Conservation (phyloP, 2,329 filamentous ascomycete species). For the Trichoderma koningii region DNA sequence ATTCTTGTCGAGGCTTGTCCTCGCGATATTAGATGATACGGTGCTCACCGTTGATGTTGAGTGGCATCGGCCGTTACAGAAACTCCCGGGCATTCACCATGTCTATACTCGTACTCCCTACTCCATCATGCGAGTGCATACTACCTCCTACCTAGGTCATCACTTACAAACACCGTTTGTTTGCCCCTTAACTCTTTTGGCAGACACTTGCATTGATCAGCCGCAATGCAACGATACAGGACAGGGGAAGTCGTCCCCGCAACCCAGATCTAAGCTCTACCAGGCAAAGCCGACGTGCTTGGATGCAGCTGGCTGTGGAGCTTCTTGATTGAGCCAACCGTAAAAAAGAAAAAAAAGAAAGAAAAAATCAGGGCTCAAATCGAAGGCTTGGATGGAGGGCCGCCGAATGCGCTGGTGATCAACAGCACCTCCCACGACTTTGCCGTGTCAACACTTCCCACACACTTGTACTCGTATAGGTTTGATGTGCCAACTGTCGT, state of each 20-base stretch:
- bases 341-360: too few relatives aligned
- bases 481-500: too few relatives aligned
- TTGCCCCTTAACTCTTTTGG: slow-evolving; percentile 14
- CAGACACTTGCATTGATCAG: slow-evolving; percentile 8
- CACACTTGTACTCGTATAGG: too few relatives aligned
- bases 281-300: slow-evolving; percentile 6
- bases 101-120: too few relatives aligned
- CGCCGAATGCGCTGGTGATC: slow-evolving; percentile 7
- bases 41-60: not conserved
- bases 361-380: not conserved
- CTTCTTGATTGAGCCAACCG: not conserved
- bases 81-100: too few relatives aligned
- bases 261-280: slow-evolving; percentile 21
- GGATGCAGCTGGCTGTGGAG: slow-evolving; percentile 17
- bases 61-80: slow-evolving; percentile 3
- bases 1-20: not conserved
- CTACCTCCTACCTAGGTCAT: too few relatives aligned
- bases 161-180: not conserved
- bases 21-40: not conserved
- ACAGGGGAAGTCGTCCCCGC: slow-evolving; percentile 13
- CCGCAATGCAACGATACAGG: slow-evolving; percentile 19
- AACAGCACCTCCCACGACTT: not conserved
- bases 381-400: not conserved
- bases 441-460: not conserved
- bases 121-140: not conserved